These are phyloP conservation scores for Neonectria hederae DNA, from an alignment of 2,329 filamentous ascomycete genomes.

Conservation along the genomic window DNA sequence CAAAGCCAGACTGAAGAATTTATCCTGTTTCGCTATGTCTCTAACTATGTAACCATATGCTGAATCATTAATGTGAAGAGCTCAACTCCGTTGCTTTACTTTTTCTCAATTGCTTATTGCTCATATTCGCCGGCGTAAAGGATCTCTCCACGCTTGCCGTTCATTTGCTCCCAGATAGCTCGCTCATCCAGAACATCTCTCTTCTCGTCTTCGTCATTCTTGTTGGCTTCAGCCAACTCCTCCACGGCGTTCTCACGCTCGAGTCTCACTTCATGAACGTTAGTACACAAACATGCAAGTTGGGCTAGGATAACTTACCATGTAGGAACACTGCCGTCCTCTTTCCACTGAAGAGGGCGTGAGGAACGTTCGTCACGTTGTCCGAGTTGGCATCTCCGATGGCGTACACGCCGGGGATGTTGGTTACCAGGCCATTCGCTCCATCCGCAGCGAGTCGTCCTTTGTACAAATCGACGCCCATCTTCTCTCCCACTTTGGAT, in stretches of 20 bases:
- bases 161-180: slow-evolving; percentile 57
- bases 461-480: slow-evolving; percentile 57
- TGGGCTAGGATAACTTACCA: slow-evolving; percentile 51
- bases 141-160: slow-evolving; percentile 53
- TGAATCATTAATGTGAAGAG: neutral
- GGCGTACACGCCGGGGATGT: slow-evolving; percentile 63
- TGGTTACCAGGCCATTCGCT: slow-evolving; percentile 59
- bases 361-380: slow-evolving; percentile 68
- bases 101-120: slow-evolving; percentile 15
- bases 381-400: slow-evolving; percentile 69
- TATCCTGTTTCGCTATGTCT: neutral
- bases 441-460: slow-evolving; percentile 55
- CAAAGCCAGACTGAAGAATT: neutral
- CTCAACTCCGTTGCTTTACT: neutral
- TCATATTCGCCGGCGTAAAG: slow-evolving; percentile 57
- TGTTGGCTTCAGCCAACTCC: slow-evolving; percentile 45
- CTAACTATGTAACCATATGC: neutral
- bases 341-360: slow-evolving; percentile 69
- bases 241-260: slow-evolving; percentile 51
- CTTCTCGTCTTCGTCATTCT: slow-evolving; percentile 36
- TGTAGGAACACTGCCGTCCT: slow-evolving; percentile 65
- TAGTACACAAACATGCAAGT: neutral
- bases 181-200: slow-evolving; percentile 50
- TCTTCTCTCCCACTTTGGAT: slow-evolving; percentile 56
- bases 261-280: slow-evolving; percentile 48